A percentile compares a stretch with the other conserved stretches of the same genome.
Evolutionary conservation across 352 stramenopile species (phyloP).

Genomic region (Phytopythium cucurbitacearum): DNA sequence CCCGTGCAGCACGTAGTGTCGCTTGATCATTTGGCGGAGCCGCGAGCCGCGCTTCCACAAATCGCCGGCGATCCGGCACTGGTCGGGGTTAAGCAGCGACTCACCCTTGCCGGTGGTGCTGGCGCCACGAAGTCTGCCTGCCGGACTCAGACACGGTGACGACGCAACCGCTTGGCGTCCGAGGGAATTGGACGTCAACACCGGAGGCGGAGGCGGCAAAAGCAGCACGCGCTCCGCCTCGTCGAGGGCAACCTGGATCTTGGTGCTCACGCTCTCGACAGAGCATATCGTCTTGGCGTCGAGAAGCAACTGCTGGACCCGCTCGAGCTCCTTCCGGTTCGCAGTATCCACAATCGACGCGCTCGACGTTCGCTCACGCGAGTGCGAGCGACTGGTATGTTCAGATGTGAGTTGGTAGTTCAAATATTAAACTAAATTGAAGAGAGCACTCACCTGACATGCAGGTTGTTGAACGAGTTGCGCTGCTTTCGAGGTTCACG

Average conservation of each 20-base stretch:
- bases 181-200: not conserved
- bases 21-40: slow-evolving; percentile 85
- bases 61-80: slow-evolving; percentile 34
- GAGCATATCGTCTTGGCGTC: slow-evolving; percentile 44
- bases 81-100: not conserved
- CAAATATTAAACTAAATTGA: not conserved
- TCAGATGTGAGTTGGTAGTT: not conserved
- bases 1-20: slow-evolving; percentile 81
- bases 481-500: slow-evolving; percentile 21
- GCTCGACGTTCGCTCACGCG: slow-evolving; percentile 1
- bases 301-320: slow-evolving; percentile 39
- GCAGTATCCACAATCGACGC: slow-evolving; percentile 8
- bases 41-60: slow-evolving; percentile 77
- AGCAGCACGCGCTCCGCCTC: slow-evolving; percentile 41
- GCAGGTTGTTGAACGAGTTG: slow-evolving; percentile 48
- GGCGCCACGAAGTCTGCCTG: no score
- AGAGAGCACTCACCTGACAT: slow-evolving; percentile 35
- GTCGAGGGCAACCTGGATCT: slow-evolving; percentile 40
- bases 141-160: no score
- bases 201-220: not conserved
- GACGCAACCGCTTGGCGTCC: no score
- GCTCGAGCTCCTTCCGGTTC: slow-evolving; percentile 49
- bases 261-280: slow-evolving; percentile 29
- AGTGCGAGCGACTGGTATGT: not conserved
- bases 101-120: not conserved